phyloP scores from a whole-genome alignment of 805 yeast genomes.

The Pichia eremophila region DNA sequence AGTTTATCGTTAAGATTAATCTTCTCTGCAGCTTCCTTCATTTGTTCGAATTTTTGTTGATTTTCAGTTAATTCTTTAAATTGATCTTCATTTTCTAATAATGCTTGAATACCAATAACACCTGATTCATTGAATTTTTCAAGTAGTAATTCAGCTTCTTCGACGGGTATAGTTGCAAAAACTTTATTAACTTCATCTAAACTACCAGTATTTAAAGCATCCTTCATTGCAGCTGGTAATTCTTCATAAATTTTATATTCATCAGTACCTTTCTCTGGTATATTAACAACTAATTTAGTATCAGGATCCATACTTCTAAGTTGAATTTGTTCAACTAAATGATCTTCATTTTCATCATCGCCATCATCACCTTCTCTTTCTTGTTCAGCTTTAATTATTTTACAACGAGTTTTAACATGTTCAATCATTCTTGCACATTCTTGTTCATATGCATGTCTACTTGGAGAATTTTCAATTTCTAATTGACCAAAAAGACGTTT shows the following conservation, averaged over 20 bases:
- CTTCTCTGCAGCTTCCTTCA: conserved; percentile 9
- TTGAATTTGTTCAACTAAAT: conserved; percentile 75
- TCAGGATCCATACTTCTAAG: conserved; percentile 80
- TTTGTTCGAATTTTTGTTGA: conserved; percentile 3
- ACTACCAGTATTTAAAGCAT: conserved; percentile 61
- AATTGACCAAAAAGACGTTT: conserved; percentile 52
- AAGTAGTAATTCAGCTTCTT: conserved; percentile 71
- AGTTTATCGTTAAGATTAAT: conserved; percentile 5
- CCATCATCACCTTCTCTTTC: conserved; percentile 25
- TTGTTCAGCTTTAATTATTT: conserved; percentile 47
- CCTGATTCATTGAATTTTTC: conserved; percentile 72
- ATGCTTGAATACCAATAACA: conserved; percentile 72
- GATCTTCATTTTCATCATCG: conserved; percentile 36
- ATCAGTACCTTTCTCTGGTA: conserved; percentile 52
- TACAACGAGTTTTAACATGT: conserved; percentile 72
- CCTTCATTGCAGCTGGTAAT: conserved; percentile 54
- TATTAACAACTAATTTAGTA: conserved; percentile 58
- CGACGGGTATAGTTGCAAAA: conserved; percentile 61
- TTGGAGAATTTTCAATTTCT: conserved; percentile 45
- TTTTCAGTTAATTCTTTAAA: conserved; percentile 46
- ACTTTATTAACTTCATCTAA: conserved; percentile 78
- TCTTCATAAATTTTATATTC: conserved; percentile 47
- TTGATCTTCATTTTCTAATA: conserved; percentile 64
- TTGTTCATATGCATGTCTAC: conserved; percentile 55
- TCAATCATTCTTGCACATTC: conserved; percentile 67